phyloP scores from a whole-genome alignment of 257 asterid genomes.

The Apocynum venetum region DNA sequence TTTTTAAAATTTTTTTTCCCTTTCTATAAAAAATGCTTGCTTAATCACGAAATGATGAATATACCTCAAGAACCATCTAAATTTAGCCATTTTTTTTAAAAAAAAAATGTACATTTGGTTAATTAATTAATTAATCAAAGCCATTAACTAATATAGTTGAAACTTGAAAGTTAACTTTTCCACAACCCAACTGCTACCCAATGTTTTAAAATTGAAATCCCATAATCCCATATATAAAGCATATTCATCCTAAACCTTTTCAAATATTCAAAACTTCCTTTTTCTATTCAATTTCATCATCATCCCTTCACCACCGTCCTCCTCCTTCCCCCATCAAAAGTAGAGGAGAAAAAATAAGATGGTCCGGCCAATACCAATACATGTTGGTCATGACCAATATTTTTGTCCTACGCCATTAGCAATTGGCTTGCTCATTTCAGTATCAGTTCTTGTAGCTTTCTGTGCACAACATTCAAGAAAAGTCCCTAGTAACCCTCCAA shows the following conservation, averaged over 20 bases:
- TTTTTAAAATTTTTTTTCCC: too few relatives aligned
- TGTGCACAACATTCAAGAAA: slow-evolving; percentile 58
- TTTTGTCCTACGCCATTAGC: slow-evolving; percentile 42
- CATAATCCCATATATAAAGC: neutral
- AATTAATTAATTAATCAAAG: neutral
- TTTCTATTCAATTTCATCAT: neutral
- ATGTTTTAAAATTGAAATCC: neutral
- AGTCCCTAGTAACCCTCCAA: neutral
- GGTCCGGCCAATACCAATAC: slow-evolving; percentile 45
- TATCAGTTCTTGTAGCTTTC: slow-evolving; percentile 44
- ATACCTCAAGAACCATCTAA: too few relatives aligned
- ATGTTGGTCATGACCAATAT: slow-evolving; percentile 15
- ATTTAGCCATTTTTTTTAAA: too few relatives aligned
- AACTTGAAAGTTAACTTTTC: neutral
- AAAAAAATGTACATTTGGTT: neutral
- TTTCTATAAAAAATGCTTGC: too few relatives aligned
- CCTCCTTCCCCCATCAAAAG: neutral
- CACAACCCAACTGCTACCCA: slow-evolving; percentile 37
- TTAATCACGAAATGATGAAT: too few relatives aligned
- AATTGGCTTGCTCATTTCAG: slow-evolving; percentile 53
- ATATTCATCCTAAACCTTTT: neutral
- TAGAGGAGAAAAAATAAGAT: slow-evolving; percentile 21
- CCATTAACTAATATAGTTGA: slow-evolving; percentile 4
- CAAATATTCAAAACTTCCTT: slow-evolving; percentile 10
- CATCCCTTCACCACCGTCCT: neutral